Evolutionary conservation across 768 basidiomycete species (phyloP).

Genomic region (Psilocybe cubensis): DNA sequence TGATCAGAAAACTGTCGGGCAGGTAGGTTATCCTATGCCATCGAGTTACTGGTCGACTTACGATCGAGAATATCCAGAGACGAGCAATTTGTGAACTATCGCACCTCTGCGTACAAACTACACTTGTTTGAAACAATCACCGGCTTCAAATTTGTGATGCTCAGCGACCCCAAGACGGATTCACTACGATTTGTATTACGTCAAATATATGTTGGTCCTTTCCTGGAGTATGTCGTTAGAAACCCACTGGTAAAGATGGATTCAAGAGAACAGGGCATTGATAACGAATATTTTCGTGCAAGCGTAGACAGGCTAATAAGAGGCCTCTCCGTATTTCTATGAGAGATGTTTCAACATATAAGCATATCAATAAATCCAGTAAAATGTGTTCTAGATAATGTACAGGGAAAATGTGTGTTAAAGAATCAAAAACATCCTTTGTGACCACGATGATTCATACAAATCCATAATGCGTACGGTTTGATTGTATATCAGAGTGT

Average conservation of each 20-base stretch:
- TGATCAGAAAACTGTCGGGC: slow-evolving; percentile 93
- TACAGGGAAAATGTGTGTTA: neutral
- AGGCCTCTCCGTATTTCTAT: slow-evolving; percentile 52
- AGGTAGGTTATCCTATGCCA: slow-evolving; percentile 49
- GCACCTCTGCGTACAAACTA: slow-evolving; percentile 90
- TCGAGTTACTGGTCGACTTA: neutral
- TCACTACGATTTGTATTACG: slow-evolving; percentile 80
- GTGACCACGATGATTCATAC: too few relatives aligned
- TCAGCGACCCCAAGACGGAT: slow-evolving; percentile 86
- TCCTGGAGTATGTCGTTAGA: slow-evolving; percentile 90
- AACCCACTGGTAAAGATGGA: slow-evolving; percentile 90
- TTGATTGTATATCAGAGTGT: neutral
- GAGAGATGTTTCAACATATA: slow-evolving; percentile 4
- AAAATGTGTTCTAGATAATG: neutral
- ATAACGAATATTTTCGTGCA: slow-evolving; percentile 89
- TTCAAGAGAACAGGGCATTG: slow-evolving; percentile 81
- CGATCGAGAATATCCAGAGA: slow-evolving; percentile 59
- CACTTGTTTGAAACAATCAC: slow-evolving; percentile 92
- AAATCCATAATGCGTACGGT: neutral
- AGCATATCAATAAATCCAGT: neutral
- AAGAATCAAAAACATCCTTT: neutral
- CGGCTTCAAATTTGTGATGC: slow-evolving; percentile 94
- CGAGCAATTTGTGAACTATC: slow-evolving; percentile 89
- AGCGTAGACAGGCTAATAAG: slow-evolving; percentile 79
- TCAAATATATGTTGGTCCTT: slow-evolving; percentile 93